Base-by-base conservation (phyloP, 1,284 basidiomycete genomes). In the Ceratobasidium sp. region DNA sequence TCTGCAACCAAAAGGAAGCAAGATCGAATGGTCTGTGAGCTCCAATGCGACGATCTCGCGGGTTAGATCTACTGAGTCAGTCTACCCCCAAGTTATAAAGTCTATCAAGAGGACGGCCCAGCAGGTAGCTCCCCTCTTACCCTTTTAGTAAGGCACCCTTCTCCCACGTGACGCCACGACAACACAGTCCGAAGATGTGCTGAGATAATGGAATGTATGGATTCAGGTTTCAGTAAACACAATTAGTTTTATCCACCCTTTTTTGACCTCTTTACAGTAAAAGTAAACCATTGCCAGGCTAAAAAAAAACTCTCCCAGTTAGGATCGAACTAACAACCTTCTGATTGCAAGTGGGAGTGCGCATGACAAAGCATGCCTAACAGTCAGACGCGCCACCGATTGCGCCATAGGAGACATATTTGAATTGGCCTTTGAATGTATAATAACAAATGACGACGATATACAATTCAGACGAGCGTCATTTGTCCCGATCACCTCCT, bases 261-360 rank as follows among this genome's bases (percentile, higher is more conserved):
- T n/a, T n/a, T n/a, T n/a, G n/a, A n/a, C n/a, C n/a, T n/a, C n/a
- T n/a, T n/a, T n/a, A n/a, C n/a, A n/a, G n/a, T n/a, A n/a, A 39
- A 14, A 39, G 14, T 14, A 39, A 14, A 39, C 6, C 36, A 39
- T 5, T 21, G 14, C 28, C 30, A 36, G 21, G 32, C 30, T 21
- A 46, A 52, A 34, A 34, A 34, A 36, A 34, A 52, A 26, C 61
- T 50, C 61, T 64, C 48, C 34, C 61, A 52, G 61, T 39, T 50
- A 39, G 61, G 61, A 39, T 64, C 61, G 61, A 64, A 64, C 61
- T 39, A 50, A 39, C 61, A 46, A 64, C 61, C 61, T 64, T 61
- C 59, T 45, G 59, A 61, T 61, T 26, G 23, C 28, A 28, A 30
- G 43, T 45, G 28, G 1, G 28, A 10, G 4, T 36, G 32, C n/a